Base-by-base conservation (phyloP, 2,329 filamentous ascomycete species). In the Epichloe brachyelytri region DNA sequence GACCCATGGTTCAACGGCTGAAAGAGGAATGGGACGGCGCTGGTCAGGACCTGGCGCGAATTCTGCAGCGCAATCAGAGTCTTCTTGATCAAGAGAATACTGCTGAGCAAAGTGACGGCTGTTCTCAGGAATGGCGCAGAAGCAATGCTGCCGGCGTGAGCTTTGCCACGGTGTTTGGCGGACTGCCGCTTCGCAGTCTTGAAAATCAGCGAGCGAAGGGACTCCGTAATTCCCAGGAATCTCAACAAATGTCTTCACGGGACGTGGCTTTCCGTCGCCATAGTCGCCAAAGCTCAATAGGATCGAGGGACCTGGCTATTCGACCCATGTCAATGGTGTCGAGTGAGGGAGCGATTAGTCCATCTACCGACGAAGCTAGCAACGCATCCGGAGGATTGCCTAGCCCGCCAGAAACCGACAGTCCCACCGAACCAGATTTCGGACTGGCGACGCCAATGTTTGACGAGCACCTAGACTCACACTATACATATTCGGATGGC, bases 11-110 rank as follows among this genome's bases (percentile, higher is more conserved):
- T 8, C 67, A 70, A 45, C 63, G 69, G 46, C 54, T 72, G 7
- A 65, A 62, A 51, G 64, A 63, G 26, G 67, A 70, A 37, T 71
- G 69, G 69, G 68, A 69, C 20, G 58, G 62, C 17, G 63, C 64
- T 1, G 61, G 64, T 6, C 58, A 58, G 12, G 61, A 65, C 17
- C 57, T 70, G 46, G 59, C 64, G 33, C 60, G 58, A 19, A 60
- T 71, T 43, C 56, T 70, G 17, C 62, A 65, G 51, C 63, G 67
- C 40, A 71, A 71, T 37, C 61, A 61, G 38, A 56, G 58, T 12
- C 51, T 62, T 1, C 58, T 60, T 26, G 57, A 62, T n/a, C 60
- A 59, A 8, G 50, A 47, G n/a, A 51, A 53, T 12, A 40, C 48
- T 10, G 53, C 53, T 14, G 51, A 57, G 39, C 48, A 62, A 30